Conservation (phyloP, 495 filamentous ascomycete genomes). For the Trichoderma gamsii region DNA sequence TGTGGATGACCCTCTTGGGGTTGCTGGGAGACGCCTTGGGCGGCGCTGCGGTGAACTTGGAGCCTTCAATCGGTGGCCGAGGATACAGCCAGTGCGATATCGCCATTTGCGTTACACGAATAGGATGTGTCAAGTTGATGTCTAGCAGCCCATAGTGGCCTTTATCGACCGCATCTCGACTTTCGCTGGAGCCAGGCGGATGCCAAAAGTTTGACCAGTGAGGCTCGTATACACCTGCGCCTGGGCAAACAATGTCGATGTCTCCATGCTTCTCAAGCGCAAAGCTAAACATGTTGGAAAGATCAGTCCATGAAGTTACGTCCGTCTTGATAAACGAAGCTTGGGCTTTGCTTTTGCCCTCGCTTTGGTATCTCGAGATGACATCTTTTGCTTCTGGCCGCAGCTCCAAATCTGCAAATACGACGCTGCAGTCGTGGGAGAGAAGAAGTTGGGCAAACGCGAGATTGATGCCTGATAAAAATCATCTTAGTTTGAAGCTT, state of each 20-base stretch:
- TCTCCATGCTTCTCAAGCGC: conserved; percentile 50
- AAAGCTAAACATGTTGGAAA: conserved; percentile 52
- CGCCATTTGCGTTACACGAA: conserved; percentile 59
- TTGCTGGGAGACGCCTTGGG: neutral
- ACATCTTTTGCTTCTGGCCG: conserved; percentile 57
- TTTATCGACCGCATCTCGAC: conserved; percentile 37
- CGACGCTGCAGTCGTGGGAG: conserved; percentile 54
- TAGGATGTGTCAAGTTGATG: conserved; percentile 65
- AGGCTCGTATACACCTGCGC: conserved; percentile 63
- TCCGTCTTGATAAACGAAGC: conserved; percentile 59
- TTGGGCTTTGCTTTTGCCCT: conserved; percentile 12
- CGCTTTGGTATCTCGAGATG: conserved; percentile 40
- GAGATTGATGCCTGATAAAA: conserved; percentile 45
- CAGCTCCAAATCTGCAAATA: conserved; percentile 59
- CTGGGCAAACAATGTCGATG: conserved; percentile 61
- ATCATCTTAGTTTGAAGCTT: neutral
- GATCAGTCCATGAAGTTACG: conserved; percentile 56
- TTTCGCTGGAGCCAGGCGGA: conserved; percentile 39
- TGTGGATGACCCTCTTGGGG: neutral
- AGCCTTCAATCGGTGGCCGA: conserved; percentile 37
- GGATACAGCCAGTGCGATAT: conserved; percentile 50
- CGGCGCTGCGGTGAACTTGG: conserved; percentile 44
- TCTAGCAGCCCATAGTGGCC: conserved; percentile 53
- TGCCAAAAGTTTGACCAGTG: conserved; percentile 63
- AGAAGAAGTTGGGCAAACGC: conserved; percentile 55